Evolutionary conservation across 1,139 yeast species (phyloP), one percentile per base, ranked within the genome.

Genomic region (Geotrichum aggregatum): DNA sequence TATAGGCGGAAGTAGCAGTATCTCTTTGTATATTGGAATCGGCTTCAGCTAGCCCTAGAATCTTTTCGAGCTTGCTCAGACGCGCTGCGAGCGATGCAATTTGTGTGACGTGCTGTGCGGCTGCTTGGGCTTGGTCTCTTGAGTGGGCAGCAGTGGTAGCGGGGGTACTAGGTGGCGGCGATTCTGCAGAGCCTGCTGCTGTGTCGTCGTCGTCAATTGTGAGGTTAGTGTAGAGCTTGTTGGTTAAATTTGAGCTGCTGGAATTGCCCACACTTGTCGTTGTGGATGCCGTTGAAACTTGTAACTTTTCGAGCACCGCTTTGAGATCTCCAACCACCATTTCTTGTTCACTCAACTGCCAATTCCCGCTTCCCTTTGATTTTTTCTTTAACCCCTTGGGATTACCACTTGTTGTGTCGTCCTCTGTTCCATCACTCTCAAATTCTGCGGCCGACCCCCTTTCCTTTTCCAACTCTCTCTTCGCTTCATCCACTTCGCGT

Each of bases 401-500:
- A 24, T 24, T 24, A 24, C 28, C 28, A 24, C 8, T 24, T 24
- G 7, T 8, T 5, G 5, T 24, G 8, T 8, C 28, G 8, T 24
- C 28, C 8, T 24, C n/a, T n/a, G n/a, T n/a, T n/a, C n/a, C 28
- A 24, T 24, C 28, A 24, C 8, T 24, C 5, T 8, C 28, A 24
- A 5, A 24, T 5, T 7, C 16, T 18, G 13, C 28, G 8, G 14
- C 47, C 3, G 19, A 19, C 34, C 26, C 30, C 16, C 26, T 38
- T 16, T 47, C 50, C 31, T 13, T 24, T 24, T 34, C 46, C 18
- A 47, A 34, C 28, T 43, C 51, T 10, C 22, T 19, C 14, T 43
- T 42, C 16, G 44, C 52, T 5, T 50, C 51, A 16, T 44, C 44
- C 5, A 49, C 54, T 24, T 49, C 56, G 8, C 40, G 30, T 4